phyloP scores from a whole-genome alignment of 225 moss, liverwort and hornwort genomes.

The Polytrichum commune region DNA sequence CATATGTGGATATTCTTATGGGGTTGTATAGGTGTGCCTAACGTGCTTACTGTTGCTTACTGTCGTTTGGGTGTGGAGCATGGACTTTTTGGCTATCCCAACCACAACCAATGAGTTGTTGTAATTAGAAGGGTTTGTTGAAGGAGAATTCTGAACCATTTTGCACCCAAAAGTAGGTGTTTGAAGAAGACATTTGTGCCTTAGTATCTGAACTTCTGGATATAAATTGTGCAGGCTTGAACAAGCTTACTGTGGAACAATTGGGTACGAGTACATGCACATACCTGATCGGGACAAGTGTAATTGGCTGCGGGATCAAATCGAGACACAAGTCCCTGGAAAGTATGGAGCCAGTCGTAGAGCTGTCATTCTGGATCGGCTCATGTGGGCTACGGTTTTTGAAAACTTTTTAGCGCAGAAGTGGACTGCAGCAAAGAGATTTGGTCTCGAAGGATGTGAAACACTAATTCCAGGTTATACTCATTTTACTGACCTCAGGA shows the following conservation, averaged over 20 bases:
- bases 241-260: conserved; percentile 85
- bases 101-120: too few relatives aligned
- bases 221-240: conserved; percentile 52
- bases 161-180: too few relatives aligned
- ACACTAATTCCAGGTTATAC: conserved; percentile 83
- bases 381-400: conserved; percentile 88
- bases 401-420: conserved; percentile 97
- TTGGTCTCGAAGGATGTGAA: conserved; percentile 97
- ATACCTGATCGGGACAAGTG: conserved; percentile 87
- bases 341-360: conserved; percentile 59
- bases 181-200: too few relatives aligned
- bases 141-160: too few relatives aligned
- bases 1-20: too few relatives aligned
- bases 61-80: too few relatives aligned
- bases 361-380: conserved; percentile 78
- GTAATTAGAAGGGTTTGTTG: too few relatives aligned
- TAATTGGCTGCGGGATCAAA: conserved; percentile 90
- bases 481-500: too few relatives aligned
- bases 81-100: too few relatives aligned
- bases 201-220: too few relatives aligned
- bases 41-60: too few relatives aligned
- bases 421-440: conserved; percentile 98
- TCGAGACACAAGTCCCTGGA: conserved; percentile 64
- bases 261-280: conserved; percentile 98
- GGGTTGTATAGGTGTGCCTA: too few relatives aligned